Conservation (phyloP, 2,329 filamentous ascomycete genomes). For the Aspergillus udagawae region DNA sequence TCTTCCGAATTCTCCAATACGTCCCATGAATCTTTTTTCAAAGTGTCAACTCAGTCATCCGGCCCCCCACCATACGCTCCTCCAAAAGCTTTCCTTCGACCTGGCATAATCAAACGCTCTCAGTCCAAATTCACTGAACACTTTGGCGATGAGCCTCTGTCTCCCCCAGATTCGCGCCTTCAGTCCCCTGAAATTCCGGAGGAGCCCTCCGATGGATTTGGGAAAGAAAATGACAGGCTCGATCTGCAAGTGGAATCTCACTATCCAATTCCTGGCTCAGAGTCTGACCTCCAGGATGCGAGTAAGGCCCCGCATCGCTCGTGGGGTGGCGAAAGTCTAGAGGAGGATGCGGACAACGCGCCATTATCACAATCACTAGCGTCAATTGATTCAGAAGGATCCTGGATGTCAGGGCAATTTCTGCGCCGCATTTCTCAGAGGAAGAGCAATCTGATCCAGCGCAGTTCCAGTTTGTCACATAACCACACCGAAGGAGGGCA, state of each 20-base stretch:
- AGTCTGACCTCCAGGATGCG: slow-evolving; percentile 26
- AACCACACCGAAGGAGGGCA: slow-evolving; percentile 51
- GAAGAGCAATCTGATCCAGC: slow-evolving; percentile 32
- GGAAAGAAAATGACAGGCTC: slow-evolving; percentile 8
- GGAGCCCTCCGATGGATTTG: slow-evolving; percentile 16
- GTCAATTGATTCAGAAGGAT: slow-evolving; percentile 91
- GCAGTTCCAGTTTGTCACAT: slow-evolving; percentile 34
- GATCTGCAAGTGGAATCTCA: slow-evolving; percentile 13
- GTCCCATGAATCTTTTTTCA: slow-evolving; percentile 78
- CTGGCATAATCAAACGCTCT: slow-evolving; percentile 67
- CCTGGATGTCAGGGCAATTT: slow-evolving; percentile 82
- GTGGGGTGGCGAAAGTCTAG: slow-evolving; percentile 41
- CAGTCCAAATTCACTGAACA: slow-evolving; percentile 92
- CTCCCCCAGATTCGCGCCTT: slow-evolving; percentile 77
- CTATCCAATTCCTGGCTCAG: slow-evolving; percentile 22
- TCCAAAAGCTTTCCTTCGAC: slow-evolving; percentile 43
- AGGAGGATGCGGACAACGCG: slow-evolving; percentile 47
- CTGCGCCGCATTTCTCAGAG: slow-evolving; percentile 47
- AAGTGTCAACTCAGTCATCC: slow-evolving; percentile 50
- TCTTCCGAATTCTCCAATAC: slow-evolving; percentile 88
- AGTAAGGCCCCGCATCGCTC: slow-evolving; percentile 32
- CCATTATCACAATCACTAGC: slow-evolving; percentile 77
- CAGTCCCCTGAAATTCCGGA: slow-evolving; percentile 67
- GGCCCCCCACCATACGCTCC: slow-evolving; percentile 36
- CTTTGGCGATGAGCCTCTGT: slow-evolving; percentile 77